A percentile compares a stretch with the other conserved stretches of the same genome.
Evolutionary conservation across 202 grass and related monocot genomes (phyloP).

Genomic region (Bolboschoenoplectus hybrid): DNA sequence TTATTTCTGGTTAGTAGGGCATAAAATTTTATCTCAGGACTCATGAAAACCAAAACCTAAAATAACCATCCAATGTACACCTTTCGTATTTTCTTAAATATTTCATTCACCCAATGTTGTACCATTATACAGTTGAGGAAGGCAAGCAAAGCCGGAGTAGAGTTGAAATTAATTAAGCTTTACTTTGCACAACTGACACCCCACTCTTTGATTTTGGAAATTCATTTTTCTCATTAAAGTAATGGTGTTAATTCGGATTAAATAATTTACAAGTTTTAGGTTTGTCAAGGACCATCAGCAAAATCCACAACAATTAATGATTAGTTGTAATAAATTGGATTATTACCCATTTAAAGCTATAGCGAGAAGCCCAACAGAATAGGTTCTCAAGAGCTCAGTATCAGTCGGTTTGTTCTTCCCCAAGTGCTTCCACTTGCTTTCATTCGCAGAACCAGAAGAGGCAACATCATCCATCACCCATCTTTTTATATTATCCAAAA

Average conservation of each 20-base stretch:
- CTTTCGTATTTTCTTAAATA: not conserved
- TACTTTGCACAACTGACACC: not conserved
- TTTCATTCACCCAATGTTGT: constrained; percentile 1
- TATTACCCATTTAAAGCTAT: constrained; percentile 75
- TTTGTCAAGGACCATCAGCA: not conserved
- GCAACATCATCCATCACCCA: constrained; percentile 69
- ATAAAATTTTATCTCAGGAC: not conserved
- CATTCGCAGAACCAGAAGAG: constrained; percentile 39
- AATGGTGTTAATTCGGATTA: not conserved
- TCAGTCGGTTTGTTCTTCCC: constrained; percentile 73
- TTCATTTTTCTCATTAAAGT: not conserved
- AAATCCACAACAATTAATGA: constrained; percentile 13
- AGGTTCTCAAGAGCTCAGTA: constrained; percentile 68
- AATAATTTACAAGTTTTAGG: not conserved
- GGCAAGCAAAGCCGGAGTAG: not conserved
- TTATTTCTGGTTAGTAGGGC: not conserved
- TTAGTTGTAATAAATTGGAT: constrained; percentile 1
- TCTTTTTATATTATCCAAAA: constrained; percentile 72
- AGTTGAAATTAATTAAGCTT: constrained; percentile 13
- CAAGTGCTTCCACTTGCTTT: constrained; percentile 66
- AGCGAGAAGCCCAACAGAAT: constrained; percentile 81
- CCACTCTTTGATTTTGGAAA: not conserved
- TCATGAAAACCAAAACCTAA: constrained; percentile 27
- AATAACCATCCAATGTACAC: not conserved
- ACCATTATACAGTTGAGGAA: not conserved